A percentile compares a stretch with the other conserved stretches of the same genome.
phyloP scores from a whole-genome alignment of 768 basidiomycete genomes.

The Zangia roseola region DNA sequence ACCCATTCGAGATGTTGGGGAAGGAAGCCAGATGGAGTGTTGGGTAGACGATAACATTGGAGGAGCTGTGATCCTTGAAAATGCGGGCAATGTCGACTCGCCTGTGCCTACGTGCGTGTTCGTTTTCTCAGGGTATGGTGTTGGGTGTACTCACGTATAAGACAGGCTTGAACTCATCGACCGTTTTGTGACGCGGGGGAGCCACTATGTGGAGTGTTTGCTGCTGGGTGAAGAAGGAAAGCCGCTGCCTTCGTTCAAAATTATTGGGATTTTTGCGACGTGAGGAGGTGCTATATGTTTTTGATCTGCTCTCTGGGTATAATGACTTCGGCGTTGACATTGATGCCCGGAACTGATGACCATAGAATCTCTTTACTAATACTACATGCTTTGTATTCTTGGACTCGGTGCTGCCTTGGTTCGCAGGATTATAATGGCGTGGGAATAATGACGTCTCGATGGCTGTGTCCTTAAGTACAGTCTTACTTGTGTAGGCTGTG shows the following conservation, averaged over 20 bases:
- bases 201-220: conserved; percentile 92
- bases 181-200: conserved; percentile 76
- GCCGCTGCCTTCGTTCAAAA: conserved; percentile 79
- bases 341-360: not conserved
- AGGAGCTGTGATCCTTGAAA: conserved; percentile 76
- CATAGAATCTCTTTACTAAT: conserved; percentile 1
- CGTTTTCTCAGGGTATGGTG: not conserved
- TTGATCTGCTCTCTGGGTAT: not conserved
- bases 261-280: conserved; percentile 87
- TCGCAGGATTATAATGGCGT: conserved; percentile 13
- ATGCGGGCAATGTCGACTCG: conserved; percentile 65
- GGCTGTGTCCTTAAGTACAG: conserved; percentile 6
- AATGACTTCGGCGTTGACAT: not conserved
- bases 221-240: conserved; percentile 85
- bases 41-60: conserved; percentile 97
- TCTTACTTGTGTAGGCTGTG: not conserved
- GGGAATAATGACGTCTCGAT: conserved; percentile 22
- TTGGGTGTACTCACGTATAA: not conserved
- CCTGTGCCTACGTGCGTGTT: conserved; percentile 63
- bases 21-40: conserved; percentile 77
- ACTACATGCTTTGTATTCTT: not conserved
- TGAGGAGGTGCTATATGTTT: conserved; percentile 29
- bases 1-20: conserved; percentile 52
- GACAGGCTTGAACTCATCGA: conserved; percentile 83
- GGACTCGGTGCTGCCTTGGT: not conserved